phyloP scores from a whole-genome alignment of 2,329 filamentous ascomycete species.

The Plectosphaerella plurivora region DNA sequence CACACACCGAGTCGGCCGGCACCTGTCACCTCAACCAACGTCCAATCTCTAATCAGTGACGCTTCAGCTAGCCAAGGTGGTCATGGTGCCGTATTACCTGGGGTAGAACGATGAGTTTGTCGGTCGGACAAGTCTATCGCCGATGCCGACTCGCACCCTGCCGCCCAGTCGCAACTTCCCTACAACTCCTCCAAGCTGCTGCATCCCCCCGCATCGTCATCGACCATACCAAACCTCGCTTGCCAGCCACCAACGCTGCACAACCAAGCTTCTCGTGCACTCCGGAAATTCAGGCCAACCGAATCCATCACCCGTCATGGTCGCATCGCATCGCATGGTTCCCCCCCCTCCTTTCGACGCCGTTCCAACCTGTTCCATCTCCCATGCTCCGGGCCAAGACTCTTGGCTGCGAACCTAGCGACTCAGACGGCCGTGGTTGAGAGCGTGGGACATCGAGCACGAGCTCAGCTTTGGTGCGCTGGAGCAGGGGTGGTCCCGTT shows the following conservation, averaged over 20 bases:
- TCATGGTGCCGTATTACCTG: too few relatives aligned
- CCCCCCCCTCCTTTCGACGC: not conserved
- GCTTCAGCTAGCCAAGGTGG: too few relatives aligned
- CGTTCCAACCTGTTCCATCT: constrained; percentile 1
- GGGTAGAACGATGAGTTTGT: too few relatives aligned
- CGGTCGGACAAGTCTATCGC: too few relatives aligned
- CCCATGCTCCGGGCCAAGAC: not conserved
- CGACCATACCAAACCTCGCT: not conserved
- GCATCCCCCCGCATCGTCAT: not conserved
- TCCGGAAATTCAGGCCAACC: not conserved
- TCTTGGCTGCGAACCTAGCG: not conserved
- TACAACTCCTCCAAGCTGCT: not conserved
- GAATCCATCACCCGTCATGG: not conserved
- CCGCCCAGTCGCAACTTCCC: too few relatives aligned
- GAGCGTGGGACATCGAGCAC: not conserved
- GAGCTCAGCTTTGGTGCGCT: not conserved
- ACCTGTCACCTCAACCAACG: too few relatives aligned
- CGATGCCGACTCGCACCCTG: too few relatives aligned
- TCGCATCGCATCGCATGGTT: not conserved
- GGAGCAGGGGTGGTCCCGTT: not conserved
- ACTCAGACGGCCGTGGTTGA: not conserved
- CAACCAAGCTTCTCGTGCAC: constrained; percentile 1
- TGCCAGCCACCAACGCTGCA: not conserved
- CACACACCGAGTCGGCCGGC: too few relatives aligned
- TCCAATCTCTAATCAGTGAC: too few relatives aligned